Evolutionary conservation across 1,284 basidiomycete genomes (phyloP).

Genomic region (Leucoagaricus sp.): DNA sequence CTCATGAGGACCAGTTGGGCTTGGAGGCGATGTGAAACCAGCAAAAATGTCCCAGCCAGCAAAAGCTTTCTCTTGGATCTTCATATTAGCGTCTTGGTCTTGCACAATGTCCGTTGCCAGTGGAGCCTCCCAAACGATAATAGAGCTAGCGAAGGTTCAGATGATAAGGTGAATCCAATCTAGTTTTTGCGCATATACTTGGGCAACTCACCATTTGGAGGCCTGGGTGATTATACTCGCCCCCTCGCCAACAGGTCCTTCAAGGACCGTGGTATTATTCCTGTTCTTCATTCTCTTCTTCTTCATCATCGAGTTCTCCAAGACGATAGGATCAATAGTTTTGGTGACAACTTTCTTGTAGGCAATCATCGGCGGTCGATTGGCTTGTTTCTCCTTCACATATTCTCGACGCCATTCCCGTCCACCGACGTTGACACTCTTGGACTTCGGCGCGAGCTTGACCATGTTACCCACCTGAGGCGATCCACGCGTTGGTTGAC

Average conservation of each 20-base stretch:
- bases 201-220: background rate
- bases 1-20: too few species aligned
- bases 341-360: background rate
- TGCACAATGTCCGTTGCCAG: background rate
- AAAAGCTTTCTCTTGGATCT: background rate
- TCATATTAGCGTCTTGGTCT: background rate
- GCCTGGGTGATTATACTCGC: background rate
- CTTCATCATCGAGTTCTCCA: background rate
- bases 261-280: background rate
- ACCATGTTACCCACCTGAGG: background rate
- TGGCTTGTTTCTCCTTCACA: constrained; percentile 1
- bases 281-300: background rate
- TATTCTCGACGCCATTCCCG: background rate
- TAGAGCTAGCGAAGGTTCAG: background rate
- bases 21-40: too few species aligned
- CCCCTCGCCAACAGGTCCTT: background rate
- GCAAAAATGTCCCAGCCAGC: too few species aligned
- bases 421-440: background rate
- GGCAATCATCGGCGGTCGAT: background rate
- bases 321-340: background rate
- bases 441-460: background rate
- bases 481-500: background rate
- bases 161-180: background rate
- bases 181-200: background rate
- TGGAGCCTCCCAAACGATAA: background rate